Conservation (phyloP, 148 eudicot species). For the Silene conica region DNA sequence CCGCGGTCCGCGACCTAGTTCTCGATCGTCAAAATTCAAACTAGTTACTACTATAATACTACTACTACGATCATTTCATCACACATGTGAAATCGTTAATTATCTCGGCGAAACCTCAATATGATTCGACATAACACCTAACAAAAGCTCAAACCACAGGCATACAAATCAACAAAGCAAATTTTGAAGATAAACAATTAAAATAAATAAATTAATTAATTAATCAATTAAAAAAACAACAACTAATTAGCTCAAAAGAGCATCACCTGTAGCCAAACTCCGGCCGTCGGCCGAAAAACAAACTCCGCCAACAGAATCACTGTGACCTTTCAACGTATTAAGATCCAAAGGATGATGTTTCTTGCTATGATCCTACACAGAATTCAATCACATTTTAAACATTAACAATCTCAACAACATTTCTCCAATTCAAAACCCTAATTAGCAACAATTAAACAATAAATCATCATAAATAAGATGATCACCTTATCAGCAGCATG, state of each 20-base stretch:
- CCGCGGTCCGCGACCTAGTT: too few relatives aligned
- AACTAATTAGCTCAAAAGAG: neutral
- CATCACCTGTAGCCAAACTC: constrained; percentile 84
- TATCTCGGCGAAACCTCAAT: too few relatives aligned
- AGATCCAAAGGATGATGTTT: constrained; percentile 89
- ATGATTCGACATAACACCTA: neutral
- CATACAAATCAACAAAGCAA: constrained; percentile 7
- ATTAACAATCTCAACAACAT: neutral
- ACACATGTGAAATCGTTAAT: too few relatives aligned
- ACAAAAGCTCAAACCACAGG: neutral
- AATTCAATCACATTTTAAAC: constrained; percentile 10
- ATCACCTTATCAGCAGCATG: constrained; percentile 70
- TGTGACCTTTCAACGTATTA: constrained; percentile 95
- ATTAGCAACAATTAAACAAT: neutral
- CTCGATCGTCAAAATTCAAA: too few relatives aligned
- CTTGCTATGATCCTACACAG: constrained; percentile 73
- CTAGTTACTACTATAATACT: too few relatives aligned
- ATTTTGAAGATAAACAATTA: neutral
- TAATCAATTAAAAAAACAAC: too few relatives aligned
- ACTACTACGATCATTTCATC: neutral
- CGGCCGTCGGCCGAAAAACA: constrained; percentile 71
- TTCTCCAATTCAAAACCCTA: neutral
- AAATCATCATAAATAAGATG: neutral
- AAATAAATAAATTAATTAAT: too few relatives aligned
- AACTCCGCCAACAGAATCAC: constrained; percentile 71